Conservation (phyloP, 768 basidiomycete genomes). For the Leucosporidium scottii region DNA sequence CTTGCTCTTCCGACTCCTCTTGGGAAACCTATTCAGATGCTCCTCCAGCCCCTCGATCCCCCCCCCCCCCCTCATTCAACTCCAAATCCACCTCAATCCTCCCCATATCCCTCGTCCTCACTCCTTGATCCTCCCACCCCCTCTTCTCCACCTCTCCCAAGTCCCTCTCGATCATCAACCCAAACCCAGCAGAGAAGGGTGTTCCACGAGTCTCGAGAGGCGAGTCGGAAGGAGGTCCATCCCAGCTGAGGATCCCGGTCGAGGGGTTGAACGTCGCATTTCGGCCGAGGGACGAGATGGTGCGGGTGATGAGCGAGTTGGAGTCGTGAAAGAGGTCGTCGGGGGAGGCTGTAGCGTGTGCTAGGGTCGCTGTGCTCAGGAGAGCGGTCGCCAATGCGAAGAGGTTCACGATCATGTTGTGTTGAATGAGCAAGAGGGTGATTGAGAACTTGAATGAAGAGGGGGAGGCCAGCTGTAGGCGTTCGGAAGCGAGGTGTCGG, state of each 20-base stretch:
- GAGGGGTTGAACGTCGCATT: background rate
- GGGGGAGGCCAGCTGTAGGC: too few species aligned
- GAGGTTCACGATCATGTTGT: too few species aligned
- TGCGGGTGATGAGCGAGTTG: background rate
- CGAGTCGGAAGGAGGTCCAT: too few species aligned
- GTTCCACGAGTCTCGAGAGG: too few species aligned
- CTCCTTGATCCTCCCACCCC: background rate
- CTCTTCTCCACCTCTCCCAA: background rate
- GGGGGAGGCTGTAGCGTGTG: background rate
- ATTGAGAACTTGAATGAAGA: too few species aligned
- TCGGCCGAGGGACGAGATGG: background rate
- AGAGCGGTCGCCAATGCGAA: too few species aligned
- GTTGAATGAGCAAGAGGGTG: too few species aligned
- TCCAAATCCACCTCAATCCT: background rate
- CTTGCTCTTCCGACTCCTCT: background rate
- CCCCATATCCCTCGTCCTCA: background rate
- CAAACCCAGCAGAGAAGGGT: background rate
- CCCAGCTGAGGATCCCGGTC: background rate
- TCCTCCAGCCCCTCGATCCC: background rate
- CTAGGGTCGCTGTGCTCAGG: too few species aligned
- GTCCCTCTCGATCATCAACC: slow-evolving; percentile 13
- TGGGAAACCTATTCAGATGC: background rate
- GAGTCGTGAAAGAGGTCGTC: background rate
- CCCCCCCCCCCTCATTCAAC: background rate
- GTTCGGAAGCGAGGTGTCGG: too few species aligned